phyloP scores from a whole-genome alignment of 345 rosid genomes.

The Carallia brachiata region DNA sequence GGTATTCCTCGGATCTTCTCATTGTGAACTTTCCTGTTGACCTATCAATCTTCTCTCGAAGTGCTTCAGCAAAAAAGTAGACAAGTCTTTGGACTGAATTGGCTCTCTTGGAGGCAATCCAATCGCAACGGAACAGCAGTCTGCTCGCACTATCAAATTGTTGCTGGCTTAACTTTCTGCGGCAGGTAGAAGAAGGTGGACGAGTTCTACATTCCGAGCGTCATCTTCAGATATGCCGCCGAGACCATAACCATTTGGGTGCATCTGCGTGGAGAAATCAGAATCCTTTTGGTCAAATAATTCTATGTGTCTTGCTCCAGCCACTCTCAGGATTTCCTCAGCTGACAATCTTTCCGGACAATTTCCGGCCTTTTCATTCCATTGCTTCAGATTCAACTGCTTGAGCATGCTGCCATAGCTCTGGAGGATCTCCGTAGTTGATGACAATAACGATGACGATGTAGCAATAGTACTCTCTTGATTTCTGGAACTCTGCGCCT shows the following conservation, averaged over 20 bases:
- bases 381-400: no score
- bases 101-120: slow-evolving; percentile 36
- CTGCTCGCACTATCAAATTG: slow-evolving; percentile 48
- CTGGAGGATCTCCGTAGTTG: no score
- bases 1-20: background rate
- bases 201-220: slow-evolving; percentile 47
- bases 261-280: slow-evolving; percentile 26
- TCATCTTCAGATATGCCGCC: slow-evolving; percentile 47
- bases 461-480: no score
- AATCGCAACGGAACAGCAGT: slow-evolving; percentile 44
- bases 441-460: no score
- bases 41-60: slow-evolving; percentile 39
- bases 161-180: slow-evolving; percentile 51
- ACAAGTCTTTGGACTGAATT: slow-evolving; percentile 49
- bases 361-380: no score
- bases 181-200: slow-evolving; percentile 45
- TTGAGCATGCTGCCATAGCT: no score
- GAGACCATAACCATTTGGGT: slow-evolving; percentile 45
- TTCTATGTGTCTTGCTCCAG: slow-evolving; percentile 49
- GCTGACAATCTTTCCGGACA: slow-evolving; percentile 30
- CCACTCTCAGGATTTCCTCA: slow-evolving; percentile 46
- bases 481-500: no score
- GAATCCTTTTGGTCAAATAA: slow-evolving; percentile 38
- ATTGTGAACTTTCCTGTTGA: slow-evolving; percentile 29
- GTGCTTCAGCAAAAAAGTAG: slow-evolving; percentile 43